Percentiles rank a stretch among this genome's conserved stretches.
Conservation (phyloP, 73 alveolate species). For the Blepharisma japonicum region DNA sequence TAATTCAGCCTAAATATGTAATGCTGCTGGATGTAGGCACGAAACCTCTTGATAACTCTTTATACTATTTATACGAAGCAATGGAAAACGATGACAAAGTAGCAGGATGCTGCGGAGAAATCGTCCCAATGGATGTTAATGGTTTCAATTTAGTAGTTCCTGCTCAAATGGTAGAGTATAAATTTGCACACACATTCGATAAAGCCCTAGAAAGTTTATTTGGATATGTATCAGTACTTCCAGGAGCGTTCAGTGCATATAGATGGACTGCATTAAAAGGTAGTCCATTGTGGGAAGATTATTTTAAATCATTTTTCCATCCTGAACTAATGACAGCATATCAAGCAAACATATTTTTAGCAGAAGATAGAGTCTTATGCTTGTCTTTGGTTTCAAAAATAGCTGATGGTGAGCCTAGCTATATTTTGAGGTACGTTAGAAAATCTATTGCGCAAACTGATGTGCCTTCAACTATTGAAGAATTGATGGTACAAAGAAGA, state of each 20-base stretch:
- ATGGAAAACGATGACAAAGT: not conserved
- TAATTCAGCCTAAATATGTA: conserved; percentile 43
- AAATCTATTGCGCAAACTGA: conserved; percentile 25
- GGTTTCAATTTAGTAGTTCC: not conserved
- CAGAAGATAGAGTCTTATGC: conserved; percentile 32
- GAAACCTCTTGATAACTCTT: conserved; percentile 22
- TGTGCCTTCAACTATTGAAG: conserved; percentile 9
- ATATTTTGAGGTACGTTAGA: not conserved
- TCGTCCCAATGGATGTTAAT: not conserved
- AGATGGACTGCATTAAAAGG: conserved; percentile 38
- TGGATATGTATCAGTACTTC: conserved; percentile 37
- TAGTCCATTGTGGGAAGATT: conserved; percentile 21
- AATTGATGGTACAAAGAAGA: conserved; percentile 25
- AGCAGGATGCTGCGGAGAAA: conserved; percentile 33
- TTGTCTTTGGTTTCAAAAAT: not conserved
- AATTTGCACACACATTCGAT: conserved; percentile 26
- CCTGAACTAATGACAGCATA: conserved; percentile 17
- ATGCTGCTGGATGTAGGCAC: conserved; percentile 56
- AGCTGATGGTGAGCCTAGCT: not conserved
- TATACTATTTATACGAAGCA: not conserved
- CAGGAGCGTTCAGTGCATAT: conserved; percentile 46
- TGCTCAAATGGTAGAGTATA: conserved; percentile 29
- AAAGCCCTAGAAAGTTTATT: conserved; percentile 24
- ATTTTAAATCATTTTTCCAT: not conserved
- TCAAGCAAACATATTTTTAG: conserved; percentile 30